phyloP scores from a whole-genome alignment of 495 filamentous ascomycete species.

The Acidomyces sp. region DNA sequence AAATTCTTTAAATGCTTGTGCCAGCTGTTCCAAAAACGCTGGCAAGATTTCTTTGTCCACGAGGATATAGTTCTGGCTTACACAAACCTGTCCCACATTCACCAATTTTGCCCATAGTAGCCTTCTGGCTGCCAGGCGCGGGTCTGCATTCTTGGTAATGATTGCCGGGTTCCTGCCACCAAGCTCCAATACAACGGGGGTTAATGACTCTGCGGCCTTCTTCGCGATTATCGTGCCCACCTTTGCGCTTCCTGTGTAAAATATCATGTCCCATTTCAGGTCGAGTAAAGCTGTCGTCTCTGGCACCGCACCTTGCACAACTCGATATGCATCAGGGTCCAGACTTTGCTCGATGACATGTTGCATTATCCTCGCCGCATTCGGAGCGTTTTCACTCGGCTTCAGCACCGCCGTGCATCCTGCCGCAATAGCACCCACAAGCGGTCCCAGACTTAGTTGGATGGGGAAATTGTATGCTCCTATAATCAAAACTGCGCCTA shows the following conservation, averaged over 20 bases:
- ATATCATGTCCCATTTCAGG: constrained; percentile 94
- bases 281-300: constrained; percentile 73
- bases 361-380: constrained; percentile 64
- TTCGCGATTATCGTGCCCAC: constrained; percentile 83
- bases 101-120: constrained; percentile 76
- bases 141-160: constrained; percentile 66
- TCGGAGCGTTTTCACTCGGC: constrained; percentile 69
- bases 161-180: constrained; percentile 88
- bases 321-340: constrained; percentile 61
- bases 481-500: constrained; percentile 74
- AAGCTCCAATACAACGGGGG: constrained; percentile 77
- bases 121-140: constrained; percentile 66
- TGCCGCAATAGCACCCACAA: constrained; percentile 81
- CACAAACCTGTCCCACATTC: constrained; percentile 81
- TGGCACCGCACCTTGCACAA: constrained; percentile 67
- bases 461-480: constrained; percentile 91
- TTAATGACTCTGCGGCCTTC: constrained; percentile 83
- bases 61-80: constrained; percentile 78
- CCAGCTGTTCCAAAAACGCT: constrained; percentile 61
- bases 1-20: constrained; percentile 59
- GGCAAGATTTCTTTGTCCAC: constrained; percentile 61
- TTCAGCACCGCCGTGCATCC: constrained; percentile 85
- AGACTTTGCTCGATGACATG: constrained; percentile 58
- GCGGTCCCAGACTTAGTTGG: constrained; percentile 60
- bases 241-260: constrained; percentile 69